Conservation (phyloP, 805 yeast species). For the Grigorovia transvaalensis region DNA sequence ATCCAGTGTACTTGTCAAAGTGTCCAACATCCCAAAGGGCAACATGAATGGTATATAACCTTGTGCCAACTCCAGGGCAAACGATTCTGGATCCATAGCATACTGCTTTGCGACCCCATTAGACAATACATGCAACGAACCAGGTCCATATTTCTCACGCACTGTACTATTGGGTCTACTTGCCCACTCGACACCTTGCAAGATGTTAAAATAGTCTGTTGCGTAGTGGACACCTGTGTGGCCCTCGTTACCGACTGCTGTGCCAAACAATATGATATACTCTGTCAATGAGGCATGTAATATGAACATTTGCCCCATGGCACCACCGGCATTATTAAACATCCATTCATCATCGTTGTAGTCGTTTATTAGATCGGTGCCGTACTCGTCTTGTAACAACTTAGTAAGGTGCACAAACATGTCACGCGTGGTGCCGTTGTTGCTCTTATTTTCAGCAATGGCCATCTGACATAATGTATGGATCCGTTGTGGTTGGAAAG, state of each 20-base stretch:
- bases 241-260: slow-evolving; percentile 92
- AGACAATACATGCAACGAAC: slow-evolving; percentile 70
- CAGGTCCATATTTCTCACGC: slow-evolving; percentile 73
- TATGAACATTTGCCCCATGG: slow-evolving; percentile 94
- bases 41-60: slow-evolving; percentile 98
- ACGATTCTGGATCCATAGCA: slow-evolving; percentile 68
- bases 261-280: slow-evolving; percentile 86
- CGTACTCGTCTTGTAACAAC: slow-evolving; percentile 62
- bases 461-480: slow-evolving; percentile 49
- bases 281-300: slow-evolving; percentile 91
- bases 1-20: slow-evolving; percentile 73
- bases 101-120: slow-evolving; percentile 79
- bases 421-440: slow-evolving; percentile 33
- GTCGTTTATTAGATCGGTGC: slow-evolving; percentile 60
- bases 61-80: slow-evolving; percentile 91
- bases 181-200: slow-evolving; percentile 70
- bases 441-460: slow-evolving; percentile 33
- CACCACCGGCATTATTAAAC: slow-evolving; percentile 96
- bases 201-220: slow-evolving; percentile 91
- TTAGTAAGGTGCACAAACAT: slow-evolving; percentile 35
- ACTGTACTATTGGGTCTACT: slow-evolving; percentile 51
- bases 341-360: slow-evolving; percentile 80
- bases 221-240: slow-evolving; percentile 94
- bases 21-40: slow-evolving; percentile 87
- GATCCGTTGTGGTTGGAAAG: slow-evolving; percentile 58